These are phyloP conservation scores for Lactuca saligna DNA, from an alignment of 129 eudicot genomes.

Conservation along the genomic window DNA sequence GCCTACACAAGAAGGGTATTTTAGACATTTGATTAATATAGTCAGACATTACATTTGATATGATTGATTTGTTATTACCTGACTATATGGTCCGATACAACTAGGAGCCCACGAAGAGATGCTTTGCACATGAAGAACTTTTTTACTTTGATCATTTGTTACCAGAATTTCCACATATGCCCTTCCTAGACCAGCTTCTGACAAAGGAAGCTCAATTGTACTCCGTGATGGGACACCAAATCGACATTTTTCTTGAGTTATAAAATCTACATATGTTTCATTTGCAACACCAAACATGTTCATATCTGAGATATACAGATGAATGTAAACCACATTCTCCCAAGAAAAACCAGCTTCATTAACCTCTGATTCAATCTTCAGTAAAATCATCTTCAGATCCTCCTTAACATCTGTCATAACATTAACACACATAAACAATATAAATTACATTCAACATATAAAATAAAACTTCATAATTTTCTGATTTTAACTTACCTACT, in stretches of 20 bases:
- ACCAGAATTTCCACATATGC: conserved; percentile 83
- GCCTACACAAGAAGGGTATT: conserved; percentile 46
- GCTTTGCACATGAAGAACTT: conserved; percentile 93
- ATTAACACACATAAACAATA: background rate
- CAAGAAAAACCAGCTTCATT: conserved; percentile 55
- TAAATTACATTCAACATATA: background rate
- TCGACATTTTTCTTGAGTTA: conserved; percentile 87
- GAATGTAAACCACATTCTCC: conserved; percentile 88
- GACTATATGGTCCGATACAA: conserved; percentile 96
- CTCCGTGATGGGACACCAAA: conserved; percentile 96
- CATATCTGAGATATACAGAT: conserved; percentile 83
- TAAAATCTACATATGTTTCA: conserved; percentile 70
- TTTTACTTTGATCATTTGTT: conserved; percentile 65
- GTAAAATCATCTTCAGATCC: conserved; percentile 59
- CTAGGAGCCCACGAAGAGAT: conserved; percentile 98
- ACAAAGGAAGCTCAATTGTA: conserved; percentile 81
- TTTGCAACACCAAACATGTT: conserved; percentile 73
- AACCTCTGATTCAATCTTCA: conserved; percentile 55
- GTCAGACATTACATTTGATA: background rate
- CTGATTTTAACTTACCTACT: conserved; percentile 44
- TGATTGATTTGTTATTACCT: conserved; percentile 39
- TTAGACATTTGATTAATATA: conserved; percentile 4
- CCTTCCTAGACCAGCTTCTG: conserved; percentile 62
- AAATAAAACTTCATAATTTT: background rate
- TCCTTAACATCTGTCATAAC: conserved; percentile 59